Percentiles rank a stretch among this genome's conserved stretches.
Conservation (phyloP, 2,329 filamentous ascomycete species). For the Pyricularia pennisetigena region DNA sequence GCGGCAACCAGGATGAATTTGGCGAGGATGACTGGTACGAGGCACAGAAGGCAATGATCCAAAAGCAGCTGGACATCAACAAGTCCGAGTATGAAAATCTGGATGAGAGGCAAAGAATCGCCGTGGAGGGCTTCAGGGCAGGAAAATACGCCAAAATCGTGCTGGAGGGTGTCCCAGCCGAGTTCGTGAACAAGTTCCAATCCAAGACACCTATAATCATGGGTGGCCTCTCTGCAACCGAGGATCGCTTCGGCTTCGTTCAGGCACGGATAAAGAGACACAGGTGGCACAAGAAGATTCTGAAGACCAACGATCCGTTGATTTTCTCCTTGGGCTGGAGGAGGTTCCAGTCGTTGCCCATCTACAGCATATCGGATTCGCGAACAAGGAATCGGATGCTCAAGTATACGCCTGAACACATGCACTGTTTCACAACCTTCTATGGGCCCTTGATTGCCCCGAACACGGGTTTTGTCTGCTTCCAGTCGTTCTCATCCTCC, state of each 20-base stretch:
- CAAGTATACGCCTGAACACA: conserved; percentile 98
- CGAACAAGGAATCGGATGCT: conserved; percentile 93
- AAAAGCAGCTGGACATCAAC: conserved; percentile 96
- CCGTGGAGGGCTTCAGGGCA: conserved; percentile 83
- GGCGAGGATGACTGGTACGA: conserved; percentile 99
- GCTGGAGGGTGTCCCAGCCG: conserved; percentile 78
- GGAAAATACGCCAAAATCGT: conserved; percentile 91
- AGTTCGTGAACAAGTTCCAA: conserved; percentile 79
- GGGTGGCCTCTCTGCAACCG: conserved; percentile 84
- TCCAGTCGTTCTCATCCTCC: conserved; percentile 77
- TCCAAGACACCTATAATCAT: conserved; percentile 76
- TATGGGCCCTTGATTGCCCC: conserved; percentile 92
- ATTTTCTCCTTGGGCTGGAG: conserved; percentile 97
- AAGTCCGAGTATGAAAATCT: conserved; percentile 83
- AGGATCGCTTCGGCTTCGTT: conserved; percentile 91
- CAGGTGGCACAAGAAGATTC: conserved; percentile 97
- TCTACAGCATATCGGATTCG: conserved; percentile 93
- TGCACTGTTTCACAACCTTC: conserved; percentile 96
- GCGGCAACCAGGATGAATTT: conserved; percentile 65
- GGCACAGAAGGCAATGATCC: conserved; percentile 83
- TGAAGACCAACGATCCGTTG: conserved; percentile 95
- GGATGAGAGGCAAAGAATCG: conserved; percentile 71
- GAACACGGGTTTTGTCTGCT: conserved; percentile 90
- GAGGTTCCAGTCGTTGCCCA: conserved; percentile 82
- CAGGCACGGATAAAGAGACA: conserved; percentile 96